Conservation (phyloP, 2,329 filamentous ascomycete species). For the Hypocreales sp. region DNA sequence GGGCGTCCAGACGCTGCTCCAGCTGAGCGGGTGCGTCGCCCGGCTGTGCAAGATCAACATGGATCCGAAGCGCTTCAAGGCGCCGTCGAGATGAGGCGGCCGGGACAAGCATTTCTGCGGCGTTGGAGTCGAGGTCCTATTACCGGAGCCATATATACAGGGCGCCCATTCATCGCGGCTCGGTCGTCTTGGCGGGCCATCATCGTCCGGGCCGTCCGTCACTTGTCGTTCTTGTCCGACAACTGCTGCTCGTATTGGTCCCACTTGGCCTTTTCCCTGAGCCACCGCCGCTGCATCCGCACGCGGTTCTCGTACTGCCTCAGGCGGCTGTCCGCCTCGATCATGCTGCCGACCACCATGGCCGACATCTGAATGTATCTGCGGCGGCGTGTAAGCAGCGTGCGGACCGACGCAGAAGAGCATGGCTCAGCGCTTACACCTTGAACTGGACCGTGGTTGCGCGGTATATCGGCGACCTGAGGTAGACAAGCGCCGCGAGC, state of each 20-base stretch:
- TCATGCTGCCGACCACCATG: conserved; percentile 65
- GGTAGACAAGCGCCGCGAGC: conserved; percentile 45
- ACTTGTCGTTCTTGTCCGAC: conserved; percentile 25
- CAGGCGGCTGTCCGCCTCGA: conserved; percentile 58
- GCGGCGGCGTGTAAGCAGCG: too few species aligned
- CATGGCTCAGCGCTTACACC: conserved; percentile 37
- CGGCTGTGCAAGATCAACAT: conserved; percentile 92
- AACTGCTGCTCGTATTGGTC: conserved; percentile 47
- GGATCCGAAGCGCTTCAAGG: conserved; percentile 68
- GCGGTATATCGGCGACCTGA: conserved; percentile 56
- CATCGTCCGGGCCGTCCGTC: too few species aligned
- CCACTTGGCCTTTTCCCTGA: conserved; percentile 54
- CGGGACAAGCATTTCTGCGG: conserved; percentile 5
- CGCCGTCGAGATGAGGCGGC: conserved; percentile 16
- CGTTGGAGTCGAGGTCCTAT: too few species aligned
- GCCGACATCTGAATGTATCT: conserved; percentile 76
- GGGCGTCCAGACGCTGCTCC: conserved; percentile 85
- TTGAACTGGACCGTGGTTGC: conserved; percentile 63
- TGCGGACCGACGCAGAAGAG: too few species aligned
- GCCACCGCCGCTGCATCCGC: conserved; percentile 46
- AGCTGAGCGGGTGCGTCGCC: conserved; percentile 83
- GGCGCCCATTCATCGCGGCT: too few species aligned
- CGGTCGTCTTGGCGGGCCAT: too few species aligned
- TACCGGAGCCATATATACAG: too few species aligned
- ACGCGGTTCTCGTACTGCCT: conserved; percentile 51